phyloP scores from a whole-genome alignment of 176 grass and related monocot species.

The Oryza meyeriana region DNA sequence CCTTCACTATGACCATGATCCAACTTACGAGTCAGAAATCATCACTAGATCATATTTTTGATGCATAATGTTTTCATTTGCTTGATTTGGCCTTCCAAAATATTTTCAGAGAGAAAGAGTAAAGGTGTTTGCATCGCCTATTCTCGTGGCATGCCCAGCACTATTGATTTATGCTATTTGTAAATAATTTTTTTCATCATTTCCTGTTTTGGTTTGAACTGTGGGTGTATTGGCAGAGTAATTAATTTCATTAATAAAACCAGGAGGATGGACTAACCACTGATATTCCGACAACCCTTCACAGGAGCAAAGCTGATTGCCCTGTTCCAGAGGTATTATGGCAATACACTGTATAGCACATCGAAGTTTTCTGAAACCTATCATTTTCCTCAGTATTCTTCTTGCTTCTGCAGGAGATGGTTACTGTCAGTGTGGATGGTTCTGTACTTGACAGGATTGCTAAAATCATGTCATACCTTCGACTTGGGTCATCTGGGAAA shows the following conservation, averaged over 20 bases:
- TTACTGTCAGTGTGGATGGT: conserved; percentile 92
- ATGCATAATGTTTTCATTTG: background rate
- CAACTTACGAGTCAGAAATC: background rate
- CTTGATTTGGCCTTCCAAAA: background rate
- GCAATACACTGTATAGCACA: background rate
- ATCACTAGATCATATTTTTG: background rate
- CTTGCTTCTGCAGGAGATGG: conserved; percentile 77
- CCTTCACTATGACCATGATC: background rate
- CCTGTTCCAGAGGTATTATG: conserved; percentile 52
- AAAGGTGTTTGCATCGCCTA: background rate
- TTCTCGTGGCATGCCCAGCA: background rate
- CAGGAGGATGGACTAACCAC: conserved; percentile 83
- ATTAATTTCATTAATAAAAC: conserved; percentile 31
- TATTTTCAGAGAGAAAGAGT: background rate
- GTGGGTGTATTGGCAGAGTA: background rate
- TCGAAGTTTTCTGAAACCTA: background rate
- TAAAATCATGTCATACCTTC: conserved; percentile 98
- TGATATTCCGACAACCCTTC: conserved; percentile 96
- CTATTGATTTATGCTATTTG: background rate
- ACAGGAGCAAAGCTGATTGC: conserved; percentile 99
- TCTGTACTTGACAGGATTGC: conserved; percentile 97
- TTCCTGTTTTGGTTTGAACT: background rate
- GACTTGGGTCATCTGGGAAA: conserved; percentile 96
- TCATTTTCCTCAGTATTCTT: conserved; percentile 14
- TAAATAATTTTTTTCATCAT: background rate